These are phyloP conservation scores for Cordyceps tenuipes DNA, from an alignment of 2,329 filamentous ascomycete species.

Conservation along the genomic window DNA sequence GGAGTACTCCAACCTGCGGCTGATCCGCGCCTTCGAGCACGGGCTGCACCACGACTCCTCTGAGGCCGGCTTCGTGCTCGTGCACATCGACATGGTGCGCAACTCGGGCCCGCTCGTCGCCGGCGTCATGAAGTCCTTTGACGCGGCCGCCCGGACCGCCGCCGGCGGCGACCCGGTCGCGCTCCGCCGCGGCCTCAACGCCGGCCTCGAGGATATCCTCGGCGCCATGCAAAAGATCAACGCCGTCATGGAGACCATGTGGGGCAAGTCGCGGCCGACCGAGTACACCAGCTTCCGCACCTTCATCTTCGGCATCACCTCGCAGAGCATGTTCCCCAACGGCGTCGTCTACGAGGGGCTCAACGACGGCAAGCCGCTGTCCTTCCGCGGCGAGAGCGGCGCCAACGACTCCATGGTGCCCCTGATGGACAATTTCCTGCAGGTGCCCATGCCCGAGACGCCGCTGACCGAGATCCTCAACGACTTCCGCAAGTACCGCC, in stretches of 20 bases:
- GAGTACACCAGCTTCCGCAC: slow-evolving; percentile 88
- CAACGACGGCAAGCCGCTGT: slow-evolving; percentile 59
- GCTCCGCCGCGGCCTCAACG: slow-evolving; percentile 53
- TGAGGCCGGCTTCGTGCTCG: slow-evolving; percentile 92
- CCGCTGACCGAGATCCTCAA: slow-evolving; percentile 80
- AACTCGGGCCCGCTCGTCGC: slow-evolving; percentile 71
- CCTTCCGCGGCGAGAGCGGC: slow-evolving; percentile 85
- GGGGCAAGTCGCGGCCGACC: slow-evolving; percentile 74
- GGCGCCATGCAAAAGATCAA: slow-evolving; percentile 58
- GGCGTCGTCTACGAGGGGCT: slow-evolving; percentile 86
- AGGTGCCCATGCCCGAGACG: slow-evolving; percentile 80
- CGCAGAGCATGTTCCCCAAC: slow-evolving; percentile 86
- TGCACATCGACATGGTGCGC: slow-evolving; percentile 91
- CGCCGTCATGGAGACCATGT: slow-evolving; percentile 81
- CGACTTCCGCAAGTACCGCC: slow-evolving; percentile 85
- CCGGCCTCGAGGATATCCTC: slow-evolving; percentile 54
- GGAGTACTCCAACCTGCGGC: slow-evolving; percentile 61
- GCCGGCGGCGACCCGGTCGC: slow-evolving; percentile 16
- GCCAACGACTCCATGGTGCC: slow-evolving; percentile 95
- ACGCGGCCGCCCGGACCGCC: slow-evolving; percentile 33
- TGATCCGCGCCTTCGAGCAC: slow-evolving; percentile 85
- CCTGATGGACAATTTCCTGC: slow-evolving; percentile 76
- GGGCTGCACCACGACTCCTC: slow-evolving; percentile 81
- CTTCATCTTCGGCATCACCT: slow-evolving; percentile 94
- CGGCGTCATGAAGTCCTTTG: slow-evolving; percentile 60